A percentile compares a stretch with the other conserved stretches of the same genome.
phyloP scores from a whole-genome alignment of 2,329 filamentous ascomycete species.

The Shiraia bambusicola region DNA sequence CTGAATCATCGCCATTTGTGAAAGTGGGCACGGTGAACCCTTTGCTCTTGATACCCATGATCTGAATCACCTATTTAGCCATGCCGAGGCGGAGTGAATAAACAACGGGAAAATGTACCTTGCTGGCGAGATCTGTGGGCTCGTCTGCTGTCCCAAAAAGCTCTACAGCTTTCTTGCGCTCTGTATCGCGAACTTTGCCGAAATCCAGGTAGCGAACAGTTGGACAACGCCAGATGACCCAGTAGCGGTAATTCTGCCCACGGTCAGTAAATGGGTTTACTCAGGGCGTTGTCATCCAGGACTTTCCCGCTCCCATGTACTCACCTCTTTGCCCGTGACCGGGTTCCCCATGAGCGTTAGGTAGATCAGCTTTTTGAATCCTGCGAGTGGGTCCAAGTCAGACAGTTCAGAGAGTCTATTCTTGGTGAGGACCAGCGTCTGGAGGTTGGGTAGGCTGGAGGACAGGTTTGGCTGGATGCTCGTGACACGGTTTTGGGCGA shows the following conservation, averaged over 20 bases:
- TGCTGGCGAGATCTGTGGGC: conserved; percentile 72
- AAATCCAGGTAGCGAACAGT: conserved; percentile 89
- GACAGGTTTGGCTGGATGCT: conserved; percentile 76
- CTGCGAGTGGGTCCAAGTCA: conserved; percentile 78
- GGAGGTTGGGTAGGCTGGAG: conserved; percentile 76
- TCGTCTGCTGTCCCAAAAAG: conserved; percentile 79
- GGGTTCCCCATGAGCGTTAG: conserved; percentile 84
- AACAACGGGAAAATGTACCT: conserved; percentile 4
- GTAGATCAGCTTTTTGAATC: conserved; percentile 72
- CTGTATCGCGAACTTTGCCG: conserved; percentile 82
- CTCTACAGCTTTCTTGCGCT: conserved; percentile 73
- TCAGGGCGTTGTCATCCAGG: background rate
- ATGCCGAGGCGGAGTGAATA: background rate
- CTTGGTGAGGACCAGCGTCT: conserved; percentile 76
- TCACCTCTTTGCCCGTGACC: conserved; percentile 85
- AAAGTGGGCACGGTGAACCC: conserved; percentile 63
- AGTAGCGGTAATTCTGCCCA: conserved; percentile 81
- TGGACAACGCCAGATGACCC: conserved; percentile 85
- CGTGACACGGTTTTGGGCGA: conserved; percentile 84
- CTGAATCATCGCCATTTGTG: conserved; percentile 38
- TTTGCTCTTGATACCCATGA: conserved; percentile 80
- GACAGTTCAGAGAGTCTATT: conserved; percentile 83
- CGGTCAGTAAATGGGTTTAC: conserved; percentile 8
- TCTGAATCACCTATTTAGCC: conserved; percentile 49
- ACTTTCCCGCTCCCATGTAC: conserved; percentile 11